Evolutionary conservation across 2,329 filamentous ascomycete genomes (phyloP), one percentile per base, ranked within the genome.

Genomic region (Pseudogymnoascus sp.): DNA sequence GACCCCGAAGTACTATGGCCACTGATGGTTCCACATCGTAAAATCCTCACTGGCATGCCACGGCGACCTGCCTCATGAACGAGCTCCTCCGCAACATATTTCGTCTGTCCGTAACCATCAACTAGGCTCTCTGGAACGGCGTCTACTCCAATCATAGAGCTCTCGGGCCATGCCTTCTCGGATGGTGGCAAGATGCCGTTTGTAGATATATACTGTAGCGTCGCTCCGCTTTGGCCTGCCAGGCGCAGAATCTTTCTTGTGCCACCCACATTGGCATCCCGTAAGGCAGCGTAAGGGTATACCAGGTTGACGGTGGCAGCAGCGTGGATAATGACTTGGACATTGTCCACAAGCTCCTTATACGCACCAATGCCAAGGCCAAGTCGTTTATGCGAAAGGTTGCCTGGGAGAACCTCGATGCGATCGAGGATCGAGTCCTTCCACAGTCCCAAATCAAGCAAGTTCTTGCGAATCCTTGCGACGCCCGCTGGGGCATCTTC

Each of bases 361-460:
- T 91, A 93, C 0, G 78, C 80, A 11, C 88, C 83, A 0, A 83
- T 81, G 0, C 85, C 80, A 19, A 93, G 81, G 62, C 90, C 90
- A 14, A 93, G 81, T 1, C 84, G 82, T 70, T 85, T 85, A 37
- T 86, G 81, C 5, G 88, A 85, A 48, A 93, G 73, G 72, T 92
- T 92, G 48, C 88, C 90, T 0, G 89, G 86, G 7, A 93, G 76
- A 36, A 93, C 85, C 70, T 92, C 87, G 62, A 93, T 86, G 7
- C 90, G 87, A 71, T 93, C 90, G 73, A 92, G 85, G 70, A 93
- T 87, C 0, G 83, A 84, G 71, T 93, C 89, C 62, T 85, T 81
- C 90, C 90, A 93, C 1, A 93, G 78, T 1, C 90, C 90, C 16
- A 92, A 78, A 68, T 92, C 90, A n/a, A 93, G 82, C 19, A 93